These are phyloP conservation scores for Pilatotrama ljubarskyi DNA, from an alignment of 768 basidiomycete species.

Conservation along the genomic window DNA sequence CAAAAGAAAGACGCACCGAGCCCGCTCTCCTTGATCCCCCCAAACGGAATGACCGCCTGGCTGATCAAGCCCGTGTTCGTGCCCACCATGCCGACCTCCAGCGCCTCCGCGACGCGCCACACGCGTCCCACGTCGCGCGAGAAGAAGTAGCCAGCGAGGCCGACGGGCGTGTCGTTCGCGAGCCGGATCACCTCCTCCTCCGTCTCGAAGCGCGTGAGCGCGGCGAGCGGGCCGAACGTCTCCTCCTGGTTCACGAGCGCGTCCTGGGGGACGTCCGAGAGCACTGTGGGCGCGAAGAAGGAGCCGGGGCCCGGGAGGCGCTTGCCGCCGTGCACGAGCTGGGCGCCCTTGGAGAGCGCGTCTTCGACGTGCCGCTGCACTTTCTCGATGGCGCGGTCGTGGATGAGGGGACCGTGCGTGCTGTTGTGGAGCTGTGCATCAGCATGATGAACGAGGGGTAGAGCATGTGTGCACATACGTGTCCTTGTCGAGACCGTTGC, in stretches of 20 bases:
- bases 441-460: neutral
- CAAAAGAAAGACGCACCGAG: conserved; percentile 40
- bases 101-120: conserved; percentile 91
- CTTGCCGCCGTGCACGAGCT: conserved; percentile 88
- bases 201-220: conserved; percentile 85
- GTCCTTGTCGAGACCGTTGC: conserved; percentile 78
- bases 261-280: conserved; percentile 74
- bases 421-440: conserved; percentile 37
- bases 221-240: conserved; percentile 93
- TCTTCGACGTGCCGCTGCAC: conserved; percentile 85
- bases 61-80: conserved; percentile 80
- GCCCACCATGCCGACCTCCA: conserved; percentile 94
- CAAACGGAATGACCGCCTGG: conserved; percentile 82
- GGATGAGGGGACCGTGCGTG: conserved; percentile 95
- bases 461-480: conserved; percentile 50
- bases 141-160: conserved; percentile 95
- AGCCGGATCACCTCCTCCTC: conserved; percentile 89
- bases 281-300: conserved; percentile 88
- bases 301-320: conserved; percentile 52
- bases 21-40: conserved; percentile 90
- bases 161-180: conserved; percentile 82
- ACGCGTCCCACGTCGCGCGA: conserved; percentile 81
- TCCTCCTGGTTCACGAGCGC: conserved; percentile 79
- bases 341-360: conserved; percentile 82
- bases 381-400: conserved; percentile 81